A percentile compares a stretch with the other conserved stretches of the same genome.
phyloP scores from a whole-genome alignment of 176 grass and related monocot genomes.

The Musa itinerans region DNA sequence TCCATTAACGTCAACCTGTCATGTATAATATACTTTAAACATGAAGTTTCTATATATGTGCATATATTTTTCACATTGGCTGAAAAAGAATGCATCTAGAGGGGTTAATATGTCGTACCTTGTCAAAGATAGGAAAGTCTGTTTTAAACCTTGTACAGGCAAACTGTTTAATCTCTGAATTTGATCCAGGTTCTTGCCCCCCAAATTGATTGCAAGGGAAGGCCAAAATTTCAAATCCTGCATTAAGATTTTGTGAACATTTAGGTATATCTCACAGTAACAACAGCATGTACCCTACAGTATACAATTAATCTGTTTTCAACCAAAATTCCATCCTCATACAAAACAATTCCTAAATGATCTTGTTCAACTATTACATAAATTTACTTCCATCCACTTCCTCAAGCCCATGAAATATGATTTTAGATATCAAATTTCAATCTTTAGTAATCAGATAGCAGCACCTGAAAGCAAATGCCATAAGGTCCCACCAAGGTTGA shows the following conservation, averaged over 20 bases:
- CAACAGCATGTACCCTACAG: not conserved
- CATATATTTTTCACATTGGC: constrained; percentile 9
- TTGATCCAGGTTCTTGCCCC: constrained; percentile 90
- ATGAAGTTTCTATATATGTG: not conserved
- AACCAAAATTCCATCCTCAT: not conserved
- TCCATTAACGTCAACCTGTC: constrained; percentile 95
- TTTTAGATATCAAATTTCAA: no score
- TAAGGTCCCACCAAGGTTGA: no score
- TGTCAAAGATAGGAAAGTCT: constrained; percentile 98
- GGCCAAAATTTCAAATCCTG: constrained; percentile 95
- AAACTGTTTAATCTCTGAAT: constrained; percentile 92
- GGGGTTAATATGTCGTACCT: constrained; percentile 40
- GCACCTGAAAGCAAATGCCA: no score
- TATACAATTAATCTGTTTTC: not conserved
- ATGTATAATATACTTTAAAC: constrained; percentile 2
- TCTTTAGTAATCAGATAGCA: no score
- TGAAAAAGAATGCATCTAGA: not conserved
- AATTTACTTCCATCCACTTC: not conserved
- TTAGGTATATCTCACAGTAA: not conserved
- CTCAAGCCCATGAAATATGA: no score
- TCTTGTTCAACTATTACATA: not conserved
- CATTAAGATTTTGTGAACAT: constrained; percentile 22
- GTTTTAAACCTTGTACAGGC: constrained; percentile 99
- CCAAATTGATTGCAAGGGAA: constrained; percentile 99
- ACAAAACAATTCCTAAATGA: no score